phyloP scores from a whole-genome alignment of 164 flowering plant genomes.

The Warburgia ugandensis region DNA sequence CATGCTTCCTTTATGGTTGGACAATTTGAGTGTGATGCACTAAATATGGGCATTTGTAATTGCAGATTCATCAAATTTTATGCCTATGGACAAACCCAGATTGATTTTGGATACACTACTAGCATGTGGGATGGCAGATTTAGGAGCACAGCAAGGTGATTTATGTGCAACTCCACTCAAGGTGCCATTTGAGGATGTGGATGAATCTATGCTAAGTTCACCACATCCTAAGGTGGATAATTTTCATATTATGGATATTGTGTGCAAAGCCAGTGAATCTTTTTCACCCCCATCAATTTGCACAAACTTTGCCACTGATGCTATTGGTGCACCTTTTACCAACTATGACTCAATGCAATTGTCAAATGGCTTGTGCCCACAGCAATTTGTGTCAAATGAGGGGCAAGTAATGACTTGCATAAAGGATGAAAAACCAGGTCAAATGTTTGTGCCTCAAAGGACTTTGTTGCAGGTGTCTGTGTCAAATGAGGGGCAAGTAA shows the following conservation, averaged over 20 bases:
- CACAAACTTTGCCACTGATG: slow-evolving; percentile 13
- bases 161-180: slow-evolving; percentile 11
- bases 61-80: slow-evolving; percentile 25
- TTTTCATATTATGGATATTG: slow-evolving; percentile 19
- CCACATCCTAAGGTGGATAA: slow-evolving; percentile 12
- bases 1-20: not conserved
- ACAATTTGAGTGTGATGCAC: slow-evolving; percentile 1
- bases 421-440: slow-evolving; percentile 15
- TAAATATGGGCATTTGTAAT: slow-evolving; percentile 10
- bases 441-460: slow-evolving; percentile 9
- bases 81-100: slow-evolving; percentile 11
- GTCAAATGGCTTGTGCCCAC: slow-evolving; percentile 3
- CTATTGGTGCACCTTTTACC: slow-evolving; percentile 10
- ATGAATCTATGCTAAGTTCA: slow-evolving; percentile 12
- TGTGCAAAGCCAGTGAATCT: slow-evolving; percentile 13
- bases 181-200: slow-evolving; percentile 12
- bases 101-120: slow-evolving; percentile 1
- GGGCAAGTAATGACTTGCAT: slow-evolving; percentile 5
- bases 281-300: slow-evolving; percentile 5
- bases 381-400: slow-evolving; percentile 6
- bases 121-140: slow-evolving; percentile 15
- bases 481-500: too few species aligned
- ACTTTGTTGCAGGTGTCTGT: too few species aligned
- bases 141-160: slow-evolving; percentile 16
- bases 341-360: slow-evolving; percentile 5